These are phyloP conservation scores for Entomortierella parvispora DNA, from an alignment of 192 early-diverging fungal genomes.

Conservation along the genomic window DNA sequence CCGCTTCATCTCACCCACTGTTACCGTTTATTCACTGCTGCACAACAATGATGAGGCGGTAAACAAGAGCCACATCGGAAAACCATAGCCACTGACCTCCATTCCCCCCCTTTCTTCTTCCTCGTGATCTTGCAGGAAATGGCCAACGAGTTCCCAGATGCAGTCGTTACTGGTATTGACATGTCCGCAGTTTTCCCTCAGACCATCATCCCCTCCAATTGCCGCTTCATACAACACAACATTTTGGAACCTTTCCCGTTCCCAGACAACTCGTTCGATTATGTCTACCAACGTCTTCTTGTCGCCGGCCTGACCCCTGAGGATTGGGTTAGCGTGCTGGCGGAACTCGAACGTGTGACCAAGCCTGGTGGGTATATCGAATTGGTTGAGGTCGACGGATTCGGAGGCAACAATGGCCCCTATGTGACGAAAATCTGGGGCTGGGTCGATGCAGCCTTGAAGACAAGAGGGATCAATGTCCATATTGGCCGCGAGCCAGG, in stretches of 20 bases:
- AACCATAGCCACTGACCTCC: not conserved
- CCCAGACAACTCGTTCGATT: constrained; percentile 53
- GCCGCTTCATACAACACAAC: constrained; percentile 32
- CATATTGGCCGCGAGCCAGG: constrained; percentile 5
- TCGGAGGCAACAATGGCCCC: constrained; percentile 41
- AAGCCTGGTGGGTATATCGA: constrained; percentile 52
- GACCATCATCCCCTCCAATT: constrained; percentile 49
- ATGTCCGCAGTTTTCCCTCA: constrained; percentile 49
- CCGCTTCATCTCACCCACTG: not conserved
- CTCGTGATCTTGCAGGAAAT: constrained; percentile 45
- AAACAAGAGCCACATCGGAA: not conserved
- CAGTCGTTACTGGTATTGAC: constrained; percentile 57
- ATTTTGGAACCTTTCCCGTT: constrained; percentile 34
- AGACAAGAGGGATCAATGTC: constrained; percentile 7
- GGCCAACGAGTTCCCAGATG: constrained; percentile 56
- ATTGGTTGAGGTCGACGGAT: constrained; percentile 28
- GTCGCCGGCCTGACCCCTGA: constrained; percentile 25
- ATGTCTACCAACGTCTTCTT: constrained; percentile 45
- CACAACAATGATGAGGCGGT: not conserved
- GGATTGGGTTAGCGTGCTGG: constrained; percentile 23
- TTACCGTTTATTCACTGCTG: not conserved
- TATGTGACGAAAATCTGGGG: constrained; percentile 28
- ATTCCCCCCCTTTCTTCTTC: not conserved
- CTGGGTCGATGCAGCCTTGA: constrained; percentile 20
- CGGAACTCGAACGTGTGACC: constrained; percentile 39